A percentile compares a stretch with the other conserved stretches of the same genome.
Conservation (phyloP, 2,329 filamentous ascomycete species). For the Alternaria arborescens region DNA sequence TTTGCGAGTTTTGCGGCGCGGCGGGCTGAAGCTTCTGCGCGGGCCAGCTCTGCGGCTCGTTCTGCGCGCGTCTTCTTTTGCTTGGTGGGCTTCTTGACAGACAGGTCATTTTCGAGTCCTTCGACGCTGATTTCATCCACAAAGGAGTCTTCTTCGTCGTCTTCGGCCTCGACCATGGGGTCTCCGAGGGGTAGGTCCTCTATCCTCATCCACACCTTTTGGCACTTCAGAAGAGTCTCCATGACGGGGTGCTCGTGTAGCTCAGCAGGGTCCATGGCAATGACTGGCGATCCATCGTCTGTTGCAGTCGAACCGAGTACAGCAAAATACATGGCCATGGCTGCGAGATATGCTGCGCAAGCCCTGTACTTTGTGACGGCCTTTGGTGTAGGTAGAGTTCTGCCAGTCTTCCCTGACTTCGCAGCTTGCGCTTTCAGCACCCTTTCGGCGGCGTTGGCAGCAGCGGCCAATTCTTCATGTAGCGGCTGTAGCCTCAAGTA, state of each 20-base stretch:
- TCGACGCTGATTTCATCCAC: conserved; percentile 45
- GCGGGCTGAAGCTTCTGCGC: conserved; percentile 63
- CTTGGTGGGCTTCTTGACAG: conserved; percentile 46
- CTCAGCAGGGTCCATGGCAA: conserved; percentile 76
- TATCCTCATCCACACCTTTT: conserved; percentile 80
- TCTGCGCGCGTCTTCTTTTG: conserved; percentile 59
- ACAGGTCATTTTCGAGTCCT: conserved; percentile 46
- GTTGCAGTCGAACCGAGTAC: conserved; percentile 83
- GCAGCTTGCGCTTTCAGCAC: conserved; percentile 41
- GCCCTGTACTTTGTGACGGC: conserved; percentile 75
- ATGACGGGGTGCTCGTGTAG: conserved; percentile 91
- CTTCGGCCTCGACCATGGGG: conserved; percentile 45
- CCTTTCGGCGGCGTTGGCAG: conserved; percentile 66
- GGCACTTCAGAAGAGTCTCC: conserved; percentile 80
- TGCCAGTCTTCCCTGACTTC: conserved; percentile 28
- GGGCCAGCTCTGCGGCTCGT: conserved; percentile 60
- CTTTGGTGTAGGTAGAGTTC: conserved; percentile 34
- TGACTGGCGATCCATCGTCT: conserved; percentile 57
- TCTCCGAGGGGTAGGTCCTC: conserved; percentile 68
- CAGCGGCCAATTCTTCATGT: conserved; percentile 66
- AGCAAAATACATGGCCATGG: conserved; percentile 92
- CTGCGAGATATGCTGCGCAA: conserved; percentile 83
- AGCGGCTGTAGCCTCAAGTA: conserved; percentile 73
- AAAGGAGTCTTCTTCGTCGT: conserved; percentile 46
- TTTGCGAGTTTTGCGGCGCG: conserved; percentile 62